Base-by-base conservation (phyloP, 73 alveolate species). In the Paramecium biaurelia region DNA sequence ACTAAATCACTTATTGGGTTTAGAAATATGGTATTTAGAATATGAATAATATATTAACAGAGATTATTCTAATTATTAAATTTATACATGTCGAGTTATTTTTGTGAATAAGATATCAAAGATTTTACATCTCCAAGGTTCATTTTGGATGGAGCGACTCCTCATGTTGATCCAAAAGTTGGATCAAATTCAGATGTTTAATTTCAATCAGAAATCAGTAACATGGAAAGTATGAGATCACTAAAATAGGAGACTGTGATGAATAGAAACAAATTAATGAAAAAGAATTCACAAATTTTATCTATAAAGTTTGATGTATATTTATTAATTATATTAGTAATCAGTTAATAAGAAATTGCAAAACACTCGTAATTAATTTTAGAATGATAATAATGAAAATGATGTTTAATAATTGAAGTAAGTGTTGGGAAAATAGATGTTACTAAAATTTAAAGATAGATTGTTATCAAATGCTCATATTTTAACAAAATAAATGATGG, bases 171-270 rank as follows among this genome's bases (percentile, higher is more conserved):
- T 63, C 84, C 84, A 32, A 63, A 63, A 63, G 49, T 63, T 63
- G 84, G 84, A 30, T 63, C 84, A 12, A 63, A 63, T 26, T 63
- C 84, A 23, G 84, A 63, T 12, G 84, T 63, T 63, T 63, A 14
- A 32, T 14, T 63, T 14, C 45, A 63, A 63, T 63, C 84, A 63
- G 84, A 63, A 63, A 63, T 63, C 8, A 63, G 84, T 24, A 63
- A 63, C 49, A 63, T 63, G 84, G 84, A 63, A 63, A 63, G 84
- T 24, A 63, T 63, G 84, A 63, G 84, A 63, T 63, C 84, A 32
- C 20, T 63, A 11, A 63, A 63, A 63, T 24, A 63, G 4, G 84
- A 63, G 45, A 63, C 84, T 4, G 26, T 2, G 0, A 9, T 14
- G 5, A 53, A 53, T 53, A 53, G 18, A 53, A 26, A 26, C 28